A percentile compares a stretch with the other conserved stretches of the same genome.
These are phyloP conservation scores for Zea luxurians DNA, from an alignment of 176 grass and related monocot species.

Conservation along the genomic window DNA sequence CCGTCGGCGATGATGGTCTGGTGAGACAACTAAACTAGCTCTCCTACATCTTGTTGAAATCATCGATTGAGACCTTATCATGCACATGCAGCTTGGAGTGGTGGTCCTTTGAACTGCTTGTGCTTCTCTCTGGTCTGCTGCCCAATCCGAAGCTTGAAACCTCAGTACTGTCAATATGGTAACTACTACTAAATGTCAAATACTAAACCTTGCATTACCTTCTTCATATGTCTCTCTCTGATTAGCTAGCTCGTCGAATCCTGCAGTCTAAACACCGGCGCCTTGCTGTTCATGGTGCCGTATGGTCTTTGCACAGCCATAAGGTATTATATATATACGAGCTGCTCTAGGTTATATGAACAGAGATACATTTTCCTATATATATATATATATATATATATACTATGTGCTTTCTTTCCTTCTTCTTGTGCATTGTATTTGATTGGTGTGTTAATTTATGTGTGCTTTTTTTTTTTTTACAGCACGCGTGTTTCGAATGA, in stretches of 20 bases:
- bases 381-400: background rate
- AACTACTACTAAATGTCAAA: background rate
- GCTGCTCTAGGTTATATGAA: background rate
- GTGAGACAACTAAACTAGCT: background rate
- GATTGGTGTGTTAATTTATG: background rate
- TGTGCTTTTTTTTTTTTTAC: background rate
- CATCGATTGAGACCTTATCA: background rate
- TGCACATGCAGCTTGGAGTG: background rate
- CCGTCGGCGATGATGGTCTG: constrained; percentile 1
- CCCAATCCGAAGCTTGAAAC: background rate
- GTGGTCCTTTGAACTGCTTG: constrained; percentile 4
- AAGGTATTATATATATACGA: background rate
- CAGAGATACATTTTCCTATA: background rate
- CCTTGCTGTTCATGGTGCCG: constrained; percentile 24
- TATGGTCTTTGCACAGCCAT: constrained; percentile 14
- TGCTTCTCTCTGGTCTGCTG: constrained; percentile 1
- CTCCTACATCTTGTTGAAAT: background rate
- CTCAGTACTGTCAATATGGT: constrained; percentile 18
- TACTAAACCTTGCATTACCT: background rate
- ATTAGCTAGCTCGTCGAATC: background rate
- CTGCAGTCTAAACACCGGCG: constrained; percentile 24
- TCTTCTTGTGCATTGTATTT: background rate
- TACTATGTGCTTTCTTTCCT: too few species aligned
- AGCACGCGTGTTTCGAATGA: constrained; percentile 34
- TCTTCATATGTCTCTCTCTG: background rate